phyloP scores from a whole-genome alignment of 768 basidiomycete genomes.

The Rubroboletus pulcherrimus region DNA sequence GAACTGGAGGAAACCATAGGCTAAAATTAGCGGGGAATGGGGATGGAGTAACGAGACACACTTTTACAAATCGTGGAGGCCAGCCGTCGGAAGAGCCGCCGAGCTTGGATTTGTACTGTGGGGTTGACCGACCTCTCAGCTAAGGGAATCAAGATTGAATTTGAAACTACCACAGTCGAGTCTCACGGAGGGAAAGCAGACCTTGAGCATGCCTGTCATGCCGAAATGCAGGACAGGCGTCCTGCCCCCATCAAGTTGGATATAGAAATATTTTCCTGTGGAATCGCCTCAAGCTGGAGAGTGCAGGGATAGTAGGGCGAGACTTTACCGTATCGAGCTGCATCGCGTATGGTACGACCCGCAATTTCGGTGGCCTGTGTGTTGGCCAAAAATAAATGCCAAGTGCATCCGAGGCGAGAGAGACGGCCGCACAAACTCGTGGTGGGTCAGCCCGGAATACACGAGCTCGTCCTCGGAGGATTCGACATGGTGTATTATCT shows the following conservation, averaged over 20 bases:
- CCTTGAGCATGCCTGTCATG: slow-evolving; percentile 84
- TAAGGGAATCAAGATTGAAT: neutral
- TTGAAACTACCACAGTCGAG: neutral
- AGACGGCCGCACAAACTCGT: slow-evolving; percentile 54
- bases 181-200: slow-evolving; percentile 16
- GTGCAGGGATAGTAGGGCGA: neutral
- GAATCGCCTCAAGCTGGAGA: neutral
- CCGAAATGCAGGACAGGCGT: slow-evolving; percentile 76
- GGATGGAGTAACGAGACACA: slow-evolving; percentile 9
- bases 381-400: slow-evolving; percentile 1
- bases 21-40: neutral
- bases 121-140: slow-evolving; percentile 48
- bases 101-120: slow-evolving; percentile 47
- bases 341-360: slow-evolving; percentile 45
- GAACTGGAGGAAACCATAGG: slow-evolving; percentile 39
- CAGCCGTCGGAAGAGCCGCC: slow-evolving; percentile 43
- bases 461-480: slow-evolving; percentile 60
- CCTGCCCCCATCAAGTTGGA: slow-evolving; percentile 61
- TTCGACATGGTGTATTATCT: slow-evolving; percentile 53
- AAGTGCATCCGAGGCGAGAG: slow-evolving; percentile 1
- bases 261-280: slow-evolving; percentile 62
- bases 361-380: slow-evolving; percentile 51
- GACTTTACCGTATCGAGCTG: slow-evolving; percentile 50
- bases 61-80: slow-evolving; percentile 70
- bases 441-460: slow-evolving; percentile 51